phyloP scores from a whole-genome alignment of 2,329 filamentous ascomycete species.

The Malbranchea cinnamomea region DNA sequence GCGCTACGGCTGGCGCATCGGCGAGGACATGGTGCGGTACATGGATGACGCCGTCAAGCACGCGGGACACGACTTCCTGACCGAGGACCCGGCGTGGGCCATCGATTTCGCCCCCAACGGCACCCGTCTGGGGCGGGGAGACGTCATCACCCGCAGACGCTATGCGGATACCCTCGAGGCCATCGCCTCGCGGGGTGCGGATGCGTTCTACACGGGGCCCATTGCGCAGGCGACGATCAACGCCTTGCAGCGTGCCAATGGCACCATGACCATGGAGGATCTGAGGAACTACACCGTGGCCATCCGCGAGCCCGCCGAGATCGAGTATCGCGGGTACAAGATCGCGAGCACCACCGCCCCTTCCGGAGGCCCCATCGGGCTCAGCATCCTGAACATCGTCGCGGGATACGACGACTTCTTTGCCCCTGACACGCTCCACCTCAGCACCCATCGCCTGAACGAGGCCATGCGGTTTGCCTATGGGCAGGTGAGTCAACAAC shows the following conservation, averaged over 20 bases:
- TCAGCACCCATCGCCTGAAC: conserved; percentile 67
- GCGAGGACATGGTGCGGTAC: conserved; percentile 57
- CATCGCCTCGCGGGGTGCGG: conserved; percentile 57
- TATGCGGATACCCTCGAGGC: conserved; percentile 67
- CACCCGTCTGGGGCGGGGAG: conserved; percentile 53
- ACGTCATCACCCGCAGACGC: conserved; percentile 64
- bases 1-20: conserved; percentile 57
- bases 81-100: conserved; percentile 64
- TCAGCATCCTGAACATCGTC: conserved; percentile 68
- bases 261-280: conserved; percentile 75
- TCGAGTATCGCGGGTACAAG: conserved; percentile 54
- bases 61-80: conserved; percentile 48
- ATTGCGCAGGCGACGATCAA: conserved; percentile 61
- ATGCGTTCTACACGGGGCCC: conserved; percentile 58
- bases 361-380: conserved; percentile 59
- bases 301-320: conserved; percentile 46
- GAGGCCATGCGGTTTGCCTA: conserved; percentile 89
- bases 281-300: conserved; percentile 57
- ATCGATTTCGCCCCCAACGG: conserved; percentile 80
- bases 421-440: conserved; percentile 39
- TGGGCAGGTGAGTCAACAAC: conserved; percentile 39
- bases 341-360: conserved; percentile 55
- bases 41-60: conserved; percentile 44
- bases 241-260: conserved; percentile 52
- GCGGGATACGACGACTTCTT: conserved; percentile 58